Percentiles rank a stretch among this genome's conserved stretches.
phyloP scores from a whole-genome alignment of 2,329 filamentous ascomycete genomes.

The Ophiostoma tasmaniense region DNA sequence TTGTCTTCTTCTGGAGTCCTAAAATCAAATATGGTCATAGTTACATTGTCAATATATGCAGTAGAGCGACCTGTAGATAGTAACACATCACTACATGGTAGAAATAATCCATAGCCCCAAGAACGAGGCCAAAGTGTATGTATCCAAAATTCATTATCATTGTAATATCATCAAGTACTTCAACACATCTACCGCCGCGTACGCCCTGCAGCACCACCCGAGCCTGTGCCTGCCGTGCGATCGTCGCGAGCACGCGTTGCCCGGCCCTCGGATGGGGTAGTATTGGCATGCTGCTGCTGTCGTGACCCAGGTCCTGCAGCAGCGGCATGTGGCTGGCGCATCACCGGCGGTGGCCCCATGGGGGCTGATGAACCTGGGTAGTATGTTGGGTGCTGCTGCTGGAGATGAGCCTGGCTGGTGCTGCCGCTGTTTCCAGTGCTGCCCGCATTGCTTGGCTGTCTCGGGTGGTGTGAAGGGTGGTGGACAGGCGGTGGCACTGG shows the following conservation, averaged over 20 bases:
- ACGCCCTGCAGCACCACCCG: conserved; percentile 11
- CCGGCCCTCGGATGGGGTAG: conserved; percentile 24
- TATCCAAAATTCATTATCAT: background rate
- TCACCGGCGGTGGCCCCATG: conserved; percentile 15
- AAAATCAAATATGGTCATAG: background rate
- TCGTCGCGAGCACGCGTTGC: conserved; percentile 27
- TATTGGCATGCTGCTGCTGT: conserved; percentile 11
- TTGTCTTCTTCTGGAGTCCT: background rate
- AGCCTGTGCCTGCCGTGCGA: conserved; percentile 23
- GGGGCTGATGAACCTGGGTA: conserved; percentile 17
- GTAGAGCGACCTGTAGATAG: background rate
- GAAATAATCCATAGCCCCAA: background rate
- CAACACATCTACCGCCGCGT: background rate
- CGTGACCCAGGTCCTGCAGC: background rate
- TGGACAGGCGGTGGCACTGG: conserved; percentile 1
- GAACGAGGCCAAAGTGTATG: background rate
- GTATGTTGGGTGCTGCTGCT: conserved; percentile 12
- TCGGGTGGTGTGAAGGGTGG: background rate
- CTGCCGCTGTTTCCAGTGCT: background rate
- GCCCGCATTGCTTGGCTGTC: background rate
- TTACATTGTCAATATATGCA: background rate
- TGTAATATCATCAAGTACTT: background rate
- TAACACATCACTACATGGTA: background rate
- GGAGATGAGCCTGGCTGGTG: conserved; percentile 8
- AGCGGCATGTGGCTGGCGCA: conserved; percentile 8